Evolutionary conservation across 192 early-diverging fungal genomes (phyloP), one percentile per base, ranked within the genome.

Genomic region (Anaeromyces robustus): DNA sequence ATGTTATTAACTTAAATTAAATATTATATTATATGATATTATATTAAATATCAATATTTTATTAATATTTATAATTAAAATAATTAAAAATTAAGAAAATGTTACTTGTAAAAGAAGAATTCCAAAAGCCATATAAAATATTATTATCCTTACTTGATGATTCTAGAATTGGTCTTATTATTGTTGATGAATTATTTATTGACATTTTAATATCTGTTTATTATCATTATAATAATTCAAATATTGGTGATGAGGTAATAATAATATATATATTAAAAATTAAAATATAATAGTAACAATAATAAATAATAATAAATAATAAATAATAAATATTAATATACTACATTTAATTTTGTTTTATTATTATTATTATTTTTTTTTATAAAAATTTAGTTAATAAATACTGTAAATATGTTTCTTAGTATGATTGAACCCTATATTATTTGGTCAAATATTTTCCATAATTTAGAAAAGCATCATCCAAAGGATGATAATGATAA

Each of bases 101-200:
- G 32, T 77, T 29, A 83, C 29, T n/a, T 28, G 17, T 29, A 6
- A 30, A 52, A 80, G 30, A 30, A 9, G 89, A 88, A 31, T 83
- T 88, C 31, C 88, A 92, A 37, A 87, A 87, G 77, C 94, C 95
- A 0, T 92, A 93, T 84, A 90, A 93, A 30, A 92, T 95, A 30
- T 84, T 96, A 29, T 92, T 95, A n/a, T 95, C 93, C 0, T 86
- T 98, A 29, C 84, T 95, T 83, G 96, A 98, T 81, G 94, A 93
- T 82, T 90, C 91, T 79, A 92, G 92, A 80, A 94, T 97, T 78
- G 93, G 93, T 39, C 88, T 92, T 78, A 92, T 93, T 0, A 84
- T 96, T 5, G 84, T 98, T 16, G 86, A 93, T 77, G 82, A 85
- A 18, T 84, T 96, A 2, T 91, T 97, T 37, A 82, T 94, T 17